These are phyloP conservation scores for Phytophthora foliorum DNA, from an alignment of 352 stramenopile genomes.

Conservation along the genomic window DNA sequence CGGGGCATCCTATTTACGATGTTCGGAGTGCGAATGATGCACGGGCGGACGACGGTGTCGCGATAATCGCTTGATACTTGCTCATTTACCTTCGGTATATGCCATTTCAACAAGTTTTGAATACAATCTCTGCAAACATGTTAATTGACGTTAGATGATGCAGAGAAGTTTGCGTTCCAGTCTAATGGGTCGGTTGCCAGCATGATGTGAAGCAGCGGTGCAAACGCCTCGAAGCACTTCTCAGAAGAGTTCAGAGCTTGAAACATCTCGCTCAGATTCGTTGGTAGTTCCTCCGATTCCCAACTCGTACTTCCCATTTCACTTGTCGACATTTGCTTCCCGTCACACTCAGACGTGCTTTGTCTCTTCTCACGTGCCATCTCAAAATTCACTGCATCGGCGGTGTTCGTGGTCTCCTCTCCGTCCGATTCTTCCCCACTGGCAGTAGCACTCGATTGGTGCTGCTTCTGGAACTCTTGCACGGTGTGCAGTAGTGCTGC, in stretches of 20 bases:
- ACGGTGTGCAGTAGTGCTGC: conserved; percentile 15
- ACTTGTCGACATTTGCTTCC: no score
- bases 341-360: no score
- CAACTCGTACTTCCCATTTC: background rate
- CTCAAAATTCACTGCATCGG: background rate
- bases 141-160: background rate
- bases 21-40: no score
- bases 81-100: no score
- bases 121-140: no score
- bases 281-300: background rate
- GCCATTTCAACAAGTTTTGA: no score
- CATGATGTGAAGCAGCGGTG: conserved; percentile 40
- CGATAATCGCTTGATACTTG: no score
- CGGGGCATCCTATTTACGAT: no score
- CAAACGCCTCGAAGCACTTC: conserved; percentile 48
- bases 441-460: background rate
- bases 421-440: background rate
- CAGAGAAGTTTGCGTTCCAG: background rate
- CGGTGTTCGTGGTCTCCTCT: background rate
- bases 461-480: conserved; percentile 1
- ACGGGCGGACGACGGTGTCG: no score
- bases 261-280: conserved; percentile 12
- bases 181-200: conserved; percentile 20
- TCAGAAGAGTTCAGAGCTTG: conserved; percentile 30
- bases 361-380: background rate